A percentile compares a stretch with the other conserved stretches of the same genome.
These are phyloP conservation scores for Aspergillus affinis DNA, from an alignment of 495 filamentous ascomycete genomes.

Conservation along the genomic window DNA sequence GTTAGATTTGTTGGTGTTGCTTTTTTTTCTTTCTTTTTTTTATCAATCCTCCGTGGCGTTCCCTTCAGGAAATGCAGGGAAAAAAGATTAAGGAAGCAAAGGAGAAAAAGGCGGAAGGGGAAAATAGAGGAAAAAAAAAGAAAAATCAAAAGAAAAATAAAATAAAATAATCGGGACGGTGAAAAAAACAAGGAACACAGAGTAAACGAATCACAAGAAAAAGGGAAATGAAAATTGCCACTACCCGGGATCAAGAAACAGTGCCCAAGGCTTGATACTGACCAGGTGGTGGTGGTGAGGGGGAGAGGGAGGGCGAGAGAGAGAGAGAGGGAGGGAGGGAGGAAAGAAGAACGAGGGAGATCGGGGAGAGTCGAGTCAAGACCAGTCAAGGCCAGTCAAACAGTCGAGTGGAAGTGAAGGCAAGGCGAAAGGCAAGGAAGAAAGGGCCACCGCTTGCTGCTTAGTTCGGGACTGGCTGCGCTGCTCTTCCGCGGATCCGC, in stretches of 20 bases:
- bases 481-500: conserved; percentile 13
- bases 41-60: conserved; percentile 17
- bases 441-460: conserved; percentile 14
- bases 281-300: conserved; percentile 5
- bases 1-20: conserved; percentile 15
- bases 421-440: conserved; percentile 3
- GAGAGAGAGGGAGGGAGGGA: conserved; percentile 12
- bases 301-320: conserved; percentile 9
- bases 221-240: conserved; percentile 19
- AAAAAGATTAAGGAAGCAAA: conserved; percentile 11
- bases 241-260: conserved; percentile 13
- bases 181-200: conserved; percentile 7
- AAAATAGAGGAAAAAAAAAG: conserved; percentile 12
- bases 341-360: conserved; percentile 7
- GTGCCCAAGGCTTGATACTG: conserved; percentile 4
- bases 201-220: background rate
- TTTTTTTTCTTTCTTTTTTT: conserved; percentile 10
- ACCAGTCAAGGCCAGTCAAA: too few relatives aligned
- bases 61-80: conserved; percentile 15
- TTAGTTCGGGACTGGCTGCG: conserved; percentile 3
- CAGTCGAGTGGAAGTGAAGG: background rate
- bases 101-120: conserved; percentile 16
- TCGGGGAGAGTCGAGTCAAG: background rate
- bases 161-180: too few relatives aligned
- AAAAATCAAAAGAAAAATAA: conserved; percentile 8